Evolutionary conservation across 805 yeast genomes (phyloP), one percentile per base, ranked within the genome.

Genomic region (Metschnikowia henanensis): DNA sequence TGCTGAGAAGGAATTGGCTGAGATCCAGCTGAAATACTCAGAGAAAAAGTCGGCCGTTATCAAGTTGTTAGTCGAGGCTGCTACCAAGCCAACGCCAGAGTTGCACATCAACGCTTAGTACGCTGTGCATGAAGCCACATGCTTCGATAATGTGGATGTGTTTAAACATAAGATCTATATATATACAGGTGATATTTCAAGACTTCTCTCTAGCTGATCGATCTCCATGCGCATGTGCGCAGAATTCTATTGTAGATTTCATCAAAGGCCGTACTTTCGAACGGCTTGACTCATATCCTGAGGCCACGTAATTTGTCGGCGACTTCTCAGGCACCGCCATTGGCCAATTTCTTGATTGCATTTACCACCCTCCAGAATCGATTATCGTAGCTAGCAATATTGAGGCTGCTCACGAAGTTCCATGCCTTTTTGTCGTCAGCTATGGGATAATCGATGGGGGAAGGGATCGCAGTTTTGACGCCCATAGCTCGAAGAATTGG

Each of bases 381-480:
- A 39, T 66, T 76, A 52, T 86, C 87, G 57, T 94, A 94, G 20
- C 96, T 95, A 19, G 91, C 92, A 31, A 77, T 76, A 58, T 90
- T 91, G 63, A 94, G 76, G 28, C 87, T 82, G 46, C 77, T 77
- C 5, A 94, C 94, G 68, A 94, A 87, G 16, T 73, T 75, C 97
- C 98, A 92, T 0, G 98, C 97, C 53, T 76, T 84, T 53, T 80
- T 76, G 50, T 83, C 87, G 53, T 84, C 83, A 25, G 77, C 75
- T 51, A 94, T 87, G 1, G 99, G 99, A 59, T 94, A 94, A 63
- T 94, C 98, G 38, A 94, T 68, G 2, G 92, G 89, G 30, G 81
- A 79, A 2, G 99, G 99, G 30, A 94, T 90, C 37, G 80, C 74
- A 1, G 95, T 87, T 6, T 90, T 81, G 12, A 94, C 73, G 4